Conservation (phyloP, 306 rosid genomes). For the Amphicarpaea edgeworthii region DNA sequence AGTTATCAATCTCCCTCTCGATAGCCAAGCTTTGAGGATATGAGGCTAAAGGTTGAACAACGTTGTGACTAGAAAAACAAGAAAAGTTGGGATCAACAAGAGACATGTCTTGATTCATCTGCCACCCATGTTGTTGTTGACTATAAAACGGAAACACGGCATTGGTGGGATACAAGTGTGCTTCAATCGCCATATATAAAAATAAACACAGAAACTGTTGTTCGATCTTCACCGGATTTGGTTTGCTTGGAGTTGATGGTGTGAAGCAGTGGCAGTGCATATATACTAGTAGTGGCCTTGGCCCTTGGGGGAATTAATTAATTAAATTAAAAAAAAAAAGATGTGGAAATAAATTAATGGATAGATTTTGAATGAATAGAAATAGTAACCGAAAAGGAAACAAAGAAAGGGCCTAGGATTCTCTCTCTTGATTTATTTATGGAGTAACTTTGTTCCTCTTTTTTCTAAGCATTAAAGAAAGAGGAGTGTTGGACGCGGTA, state of each 20-base stretch:
- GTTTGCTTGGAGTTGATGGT: too few species aligned
- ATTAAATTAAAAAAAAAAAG: background rate
- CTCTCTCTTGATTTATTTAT: background rate
- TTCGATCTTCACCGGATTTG: background rate
- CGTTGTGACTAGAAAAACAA: slow-evolving; percentile 14
- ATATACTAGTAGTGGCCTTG: too few species aligned
- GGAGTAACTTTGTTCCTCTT: background rate
- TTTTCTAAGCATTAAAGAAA: slow-evolving; percentile 44
- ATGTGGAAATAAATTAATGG: slow-evolving; percentile 1
- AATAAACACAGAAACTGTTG: too few species aligned
- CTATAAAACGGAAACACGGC: background rate
- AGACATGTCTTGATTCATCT: background rate
- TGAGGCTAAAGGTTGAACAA: background rate
- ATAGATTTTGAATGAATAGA: slow-evolving; percentile 36
- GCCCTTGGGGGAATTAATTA: too few species aligned
- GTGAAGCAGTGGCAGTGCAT: too few species aligned
- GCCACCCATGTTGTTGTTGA: background rate
- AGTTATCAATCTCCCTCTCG: slow-evolving; percentile 54
- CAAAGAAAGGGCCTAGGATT: slow-evolving; percentile 37
- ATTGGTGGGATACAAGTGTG: slow-evolving; percentile 42
- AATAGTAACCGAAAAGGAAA: slow-evolving; percentile 48
- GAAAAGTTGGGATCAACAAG: background rate
- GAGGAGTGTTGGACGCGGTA: slow-evolving; percentile 56
- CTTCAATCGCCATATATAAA: slow-evolving; percentile 62
- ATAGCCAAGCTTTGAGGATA: slow-evolving; percentile 38